A percentile compares a stretch with the other conserved stretches of the same genome.
phyloP scores from a whole-genome alignment of 305 asterid species.

The Fraxinus velutina region DNA sequence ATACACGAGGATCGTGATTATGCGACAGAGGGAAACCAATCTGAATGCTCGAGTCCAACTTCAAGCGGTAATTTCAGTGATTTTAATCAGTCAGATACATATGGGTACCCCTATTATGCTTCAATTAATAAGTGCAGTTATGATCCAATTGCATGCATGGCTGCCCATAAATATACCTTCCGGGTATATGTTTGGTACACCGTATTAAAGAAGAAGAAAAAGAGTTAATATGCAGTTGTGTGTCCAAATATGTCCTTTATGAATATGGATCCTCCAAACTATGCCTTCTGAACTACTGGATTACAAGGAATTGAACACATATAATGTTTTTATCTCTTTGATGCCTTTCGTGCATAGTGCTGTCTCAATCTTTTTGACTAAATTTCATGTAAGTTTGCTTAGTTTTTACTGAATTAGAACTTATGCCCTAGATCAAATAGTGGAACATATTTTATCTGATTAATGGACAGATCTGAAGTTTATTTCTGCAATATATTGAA shows the following conservation, averaged over 20 bases:
- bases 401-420: neutral
- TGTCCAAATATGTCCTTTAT: neutral
- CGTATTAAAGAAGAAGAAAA: neutral
- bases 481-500: slow-evolving; percentile 18
- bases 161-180: neutral
- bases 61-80: slow-evolving; percentile 32
- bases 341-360: neutral
- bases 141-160: neutral
- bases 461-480: neutral
- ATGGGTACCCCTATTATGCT: neutral
- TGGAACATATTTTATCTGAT: neutral
- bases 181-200: neutral
- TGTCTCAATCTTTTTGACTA: neutral
- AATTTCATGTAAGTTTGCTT: neutral
- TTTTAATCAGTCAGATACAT: neutral
- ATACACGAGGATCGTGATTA: slow-evolving; percentile 36
- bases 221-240: neutral
- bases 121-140: neutral
- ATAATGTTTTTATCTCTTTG: neutral
- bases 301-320: neutral
- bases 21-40: slow-evolving; percentile 33
- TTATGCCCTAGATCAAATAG: neutral
- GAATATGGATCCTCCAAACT: neutral
- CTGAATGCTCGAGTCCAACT: slow-evolving; percentile 34
- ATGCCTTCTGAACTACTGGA: neutral